Base-by-base conservation (phyloP, 306 rosid species). In the Vigna nakashimae region DNA sequence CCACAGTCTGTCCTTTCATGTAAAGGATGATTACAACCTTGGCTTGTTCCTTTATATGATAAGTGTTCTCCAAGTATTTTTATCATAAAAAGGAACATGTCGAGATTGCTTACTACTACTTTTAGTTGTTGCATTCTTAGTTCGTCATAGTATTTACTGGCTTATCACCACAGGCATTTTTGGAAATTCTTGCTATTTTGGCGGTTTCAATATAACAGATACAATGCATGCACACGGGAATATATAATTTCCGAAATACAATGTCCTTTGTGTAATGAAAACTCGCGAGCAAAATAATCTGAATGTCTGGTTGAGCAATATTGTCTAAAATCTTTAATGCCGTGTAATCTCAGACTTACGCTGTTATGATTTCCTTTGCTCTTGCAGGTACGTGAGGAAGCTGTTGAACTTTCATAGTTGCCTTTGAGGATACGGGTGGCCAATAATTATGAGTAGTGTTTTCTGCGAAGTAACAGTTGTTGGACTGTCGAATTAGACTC, bases 341-440 rank as follows among this genome's bases (percentile, higher is more conserved):
- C 17, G 1, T 57, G 49, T 60, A 57, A 17, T 42, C 40, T 70
- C 16, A 7, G 64, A 56, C 85, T 85, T 14, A 77, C 40, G 43
- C 28, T 58, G 51, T 45, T 82, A 28, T 78, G 13, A 70, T 66
- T 52, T 85, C 62, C 55, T 74, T 52, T 79, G 81, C 26, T 79
- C 45, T 73, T 92, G 85, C 93, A 95, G 98, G 91, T 83, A 88
- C 98, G 84, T 95, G 91, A 94, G 68, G 36, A 67, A 81, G 77
- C 86, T 71, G 73, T 75, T 77, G 83, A 80, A 80, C 82, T 82
- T 75, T 74, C 89, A 62, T 74, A 36, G 82, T 65, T 71, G 82
- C 77, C 49, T 75, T 74, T 83, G 63, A 77, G 80, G 69, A 30
- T 70, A 51, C 49, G 50, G 63, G 72, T 48, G 83, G 57, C 73